Base-by-base conservation (phyloP, 345 rosid genomes). In the Hibiscus trionum region DNA sequence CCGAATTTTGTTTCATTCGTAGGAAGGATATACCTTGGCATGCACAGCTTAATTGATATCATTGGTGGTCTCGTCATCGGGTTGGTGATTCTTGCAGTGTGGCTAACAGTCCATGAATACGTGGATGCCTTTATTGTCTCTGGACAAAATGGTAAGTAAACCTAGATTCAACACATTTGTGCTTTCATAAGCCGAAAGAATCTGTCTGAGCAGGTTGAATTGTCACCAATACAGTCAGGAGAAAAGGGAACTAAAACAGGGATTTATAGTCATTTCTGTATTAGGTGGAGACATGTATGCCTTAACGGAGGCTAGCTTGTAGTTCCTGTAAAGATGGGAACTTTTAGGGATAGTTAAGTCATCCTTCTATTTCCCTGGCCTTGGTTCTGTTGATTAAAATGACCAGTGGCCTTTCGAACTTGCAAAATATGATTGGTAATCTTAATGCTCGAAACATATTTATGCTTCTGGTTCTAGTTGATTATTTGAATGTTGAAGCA, bases 1-100 rank as follows among this genome's bases (percentile, higher is more conserved):
- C 65, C 71, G 66, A 77, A 66, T 47, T 37, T 61, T 66, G 15
- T 85, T 76, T 87, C 35, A 75, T 81, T 87, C 79, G 63, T 76
- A 92, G 99, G 98, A 83, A 90, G 99, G 85, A 82, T 95, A 58
- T 95, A 92, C 89, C 94, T 92, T 15, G 99, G 99, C 71, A 95
- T 95, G 99, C 99, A 95, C 85, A 90, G 98, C 77, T 79, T 88
- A 77, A 74, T 92, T 9, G 99, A 95, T 77, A 72, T 95, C 80
- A 63, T 89, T 0, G 82, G 88, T 53, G 99, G 99, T 59, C 88
- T 95, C 75, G 83, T 73, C 66, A 26, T 89, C 60, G 99, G 99
- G 26, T 73, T 88, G 80, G 68, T 81, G 62, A 83, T 89, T 79
- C 96, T 95, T 61, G 71, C 83, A 31, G 78, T 86, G 55, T 95